phyloP scores from a whole-genome alignment of 768 basidiomycete genomes.

The Termitomyces sp. region DNA sequence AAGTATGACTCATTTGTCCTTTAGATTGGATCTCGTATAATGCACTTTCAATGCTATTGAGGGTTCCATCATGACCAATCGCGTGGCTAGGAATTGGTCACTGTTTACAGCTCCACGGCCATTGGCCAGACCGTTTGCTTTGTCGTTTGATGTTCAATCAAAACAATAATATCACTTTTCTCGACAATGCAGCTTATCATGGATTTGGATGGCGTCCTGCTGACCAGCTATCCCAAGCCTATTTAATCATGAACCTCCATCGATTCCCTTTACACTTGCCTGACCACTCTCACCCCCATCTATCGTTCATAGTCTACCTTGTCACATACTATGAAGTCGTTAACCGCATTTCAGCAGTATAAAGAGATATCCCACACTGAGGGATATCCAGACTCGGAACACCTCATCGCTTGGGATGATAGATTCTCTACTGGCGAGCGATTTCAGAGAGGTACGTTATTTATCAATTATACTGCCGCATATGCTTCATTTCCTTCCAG shows the following conservation, averaged over 20 bases:
- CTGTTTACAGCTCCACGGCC: not conserved
- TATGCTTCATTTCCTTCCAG: not conserved
- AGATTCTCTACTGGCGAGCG: not conserved
- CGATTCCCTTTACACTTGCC: not conserved
- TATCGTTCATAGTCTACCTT: not conserved
- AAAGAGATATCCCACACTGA: not conserved
- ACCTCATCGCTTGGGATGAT: conserved; percentile 4
- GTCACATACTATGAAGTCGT: not conserved
- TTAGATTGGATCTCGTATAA: conserved; percentile 1
- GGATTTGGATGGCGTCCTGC: not conserved
- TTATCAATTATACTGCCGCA: not conserved
- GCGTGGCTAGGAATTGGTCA: not conserved
- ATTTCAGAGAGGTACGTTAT: conserved; percentile 1
- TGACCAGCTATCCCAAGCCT: not conserved
- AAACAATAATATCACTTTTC: not conserved
- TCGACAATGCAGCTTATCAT: conserved; percentile 1
- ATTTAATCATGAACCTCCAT: not conserved
- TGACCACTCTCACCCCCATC: not conserved
- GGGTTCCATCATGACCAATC: not conserved
- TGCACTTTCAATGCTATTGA: not conserved
- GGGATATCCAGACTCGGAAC: conserved; percentile 2
- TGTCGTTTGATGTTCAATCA: not conserved
- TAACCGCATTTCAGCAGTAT: not conserved
- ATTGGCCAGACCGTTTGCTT: not conserved
- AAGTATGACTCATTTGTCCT: not conserved